phyloP scores from a whole-genome alignment of 2,329 filamentous ascomycete genomes.

The Apiospora koreana region DNA sequence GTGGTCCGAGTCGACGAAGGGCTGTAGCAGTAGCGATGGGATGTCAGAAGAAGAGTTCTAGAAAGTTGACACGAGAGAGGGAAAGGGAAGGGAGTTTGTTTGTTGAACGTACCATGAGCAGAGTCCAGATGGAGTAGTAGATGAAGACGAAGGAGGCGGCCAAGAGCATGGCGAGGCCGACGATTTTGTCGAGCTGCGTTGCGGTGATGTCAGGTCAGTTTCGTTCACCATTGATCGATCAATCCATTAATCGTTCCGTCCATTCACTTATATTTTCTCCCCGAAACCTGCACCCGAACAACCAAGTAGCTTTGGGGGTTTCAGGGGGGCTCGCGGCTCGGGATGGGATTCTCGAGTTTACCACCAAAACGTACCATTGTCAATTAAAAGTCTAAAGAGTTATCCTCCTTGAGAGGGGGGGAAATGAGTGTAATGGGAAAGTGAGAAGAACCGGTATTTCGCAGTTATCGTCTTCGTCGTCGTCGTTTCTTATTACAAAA shows the following conservation, averaged over 20 bases:
- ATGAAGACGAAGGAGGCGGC: conserved; percentile 64
- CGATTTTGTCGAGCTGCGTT: conserved; percentile 81
- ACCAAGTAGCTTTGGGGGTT: neutral
- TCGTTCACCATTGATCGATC: no score
- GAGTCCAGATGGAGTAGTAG: conserved; percentile 98
- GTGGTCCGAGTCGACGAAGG: conserved; percentile 95
- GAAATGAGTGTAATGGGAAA: conserved; percentile 15
- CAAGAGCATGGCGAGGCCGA: conserved; percentile 69
- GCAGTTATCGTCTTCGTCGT: neutral
- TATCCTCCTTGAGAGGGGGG: neutral
- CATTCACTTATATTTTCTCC: no score
- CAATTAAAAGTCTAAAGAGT: conserved; percentile 15
- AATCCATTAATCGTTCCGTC: no score
- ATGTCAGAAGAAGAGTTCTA: neutral
- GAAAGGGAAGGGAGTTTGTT: neutral
- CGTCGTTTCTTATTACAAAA: neutral
- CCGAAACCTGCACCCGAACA: no score
- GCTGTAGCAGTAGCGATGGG: conserved; percentile 52
- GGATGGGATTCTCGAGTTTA: neutral
- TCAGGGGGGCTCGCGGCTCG: neutral
- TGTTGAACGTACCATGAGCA: conserved; percentile 80
- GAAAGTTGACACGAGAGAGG: conserved; percentile 14
- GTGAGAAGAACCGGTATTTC: neutral
- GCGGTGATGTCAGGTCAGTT: neutral
- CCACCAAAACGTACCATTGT: conserved; percentile 31